Base-by-base conservation (phyloP, 2,329 filamentous ascomycete genomes). In the Rhinocladiella mackenziei region DNA sequence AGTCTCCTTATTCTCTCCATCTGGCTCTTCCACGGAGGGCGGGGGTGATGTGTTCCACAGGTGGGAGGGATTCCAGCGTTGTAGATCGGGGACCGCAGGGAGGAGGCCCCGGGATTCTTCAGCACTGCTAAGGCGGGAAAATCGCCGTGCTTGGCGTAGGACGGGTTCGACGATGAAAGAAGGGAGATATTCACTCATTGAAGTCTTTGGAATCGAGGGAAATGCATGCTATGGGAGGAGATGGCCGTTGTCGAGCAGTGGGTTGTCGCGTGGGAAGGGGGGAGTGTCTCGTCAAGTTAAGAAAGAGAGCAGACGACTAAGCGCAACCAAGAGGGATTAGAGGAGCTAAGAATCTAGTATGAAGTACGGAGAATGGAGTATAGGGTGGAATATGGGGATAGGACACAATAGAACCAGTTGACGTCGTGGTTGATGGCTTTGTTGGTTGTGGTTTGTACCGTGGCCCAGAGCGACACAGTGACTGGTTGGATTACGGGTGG, bases 131-230 rank as follows among this genome's bases (percentile, higher is more conserved):
- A 56, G 56, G 47, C 50, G 59, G 47, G 67, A 67, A 47, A 65
- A 62, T 48, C 63, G 66, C 49, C 64, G 62, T 51, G 66, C 64
- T 60, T 65, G 63, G 51, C 66, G 66, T 51, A 69, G 56, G 51
- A 67, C 64, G 36, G 66, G 62, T 55, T 70, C 68, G 47, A 67
- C 64, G 35, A 72, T 56, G 45, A 68, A 62, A 29, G 68, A 69
- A 20, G 61, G 61, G 39, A 71, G 60, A 37, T 67, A 66, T 55
- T 64, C 62, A 59, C 62, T 71, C 69, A 72, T 73, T 62, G 57
- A 56, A 47, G 26, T 20, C 69, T 72, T 73, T 62, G 57, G 55
- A 47, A 22, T 20, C 34, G 40, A 22, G 25, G 19, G 11, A 22
- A 28, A 38, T 25, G 38, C 48, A 50, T 50, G 30, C 31, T 41